These are phyloP conservation scores for Polygonum aviculare DNA, from an alignment of 148 eudicot species.

Conservation along the genomic window DNA sequence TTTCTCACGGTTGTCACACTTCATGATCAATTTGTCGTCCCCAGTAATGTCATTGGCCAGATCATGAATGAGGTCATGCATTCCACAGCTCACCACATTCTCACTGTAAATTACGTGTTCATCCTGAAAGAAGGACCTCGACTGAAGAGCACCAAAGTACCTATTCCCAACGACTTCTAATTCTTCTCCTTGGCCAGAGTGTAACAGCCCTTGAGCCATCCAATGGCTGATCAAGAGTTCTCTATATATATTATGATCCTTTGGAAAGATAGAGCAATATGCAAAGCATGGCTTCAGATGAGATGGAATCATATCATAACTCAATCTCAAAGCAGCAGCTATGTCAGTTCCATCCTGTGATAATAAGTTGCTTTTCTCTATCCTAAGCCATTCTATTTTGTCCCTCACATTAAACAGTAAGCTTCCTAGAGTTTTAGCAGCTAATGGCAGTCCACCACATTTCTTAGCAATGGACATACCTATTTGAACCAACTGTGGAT, in stretches of 20 bases:
- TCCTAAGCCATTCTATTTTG: neutral
- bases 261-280: neutral
- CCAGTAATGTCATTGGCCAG: neutral
- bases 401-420: neutral
- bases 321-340: neutral
- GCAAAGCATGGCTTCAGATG: constrained; percentile 11
- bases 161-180: constrained; percentile 5
- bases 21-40: neutral
- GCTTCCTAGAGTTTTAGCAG: constrained; percentile 5
- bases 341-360: neutral
- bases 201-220: constrained; percentile 8
- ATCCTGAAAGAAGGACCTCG: constrained; percentile 3
- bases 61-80: constrained; percentile 3
- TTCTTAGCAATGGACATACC: constrained; percentile 1
- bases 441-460: constrained; percentile 3
- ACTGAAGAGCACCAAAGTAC: constrained; percentile 5
- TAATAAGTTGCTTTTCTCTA: neutral
- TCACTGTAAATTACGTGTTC: neutral
- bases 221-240: constrained; percentile 7
- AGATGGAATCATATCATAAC: constrained; percentile 1
- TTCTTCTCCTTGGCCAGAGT: constrained; percentile 3
- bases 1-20: neutral
- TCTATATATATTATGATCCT: constrained; percentile 3
- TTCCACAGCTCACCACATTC: constrained; percentile 7
- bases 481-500: constrained; percentile 1